Evolutionary conservation across 306 rosid species (phyloP), one percentile per base, ranked within the genome.

Genomic region (Begonia fuchsioides): DNA sequence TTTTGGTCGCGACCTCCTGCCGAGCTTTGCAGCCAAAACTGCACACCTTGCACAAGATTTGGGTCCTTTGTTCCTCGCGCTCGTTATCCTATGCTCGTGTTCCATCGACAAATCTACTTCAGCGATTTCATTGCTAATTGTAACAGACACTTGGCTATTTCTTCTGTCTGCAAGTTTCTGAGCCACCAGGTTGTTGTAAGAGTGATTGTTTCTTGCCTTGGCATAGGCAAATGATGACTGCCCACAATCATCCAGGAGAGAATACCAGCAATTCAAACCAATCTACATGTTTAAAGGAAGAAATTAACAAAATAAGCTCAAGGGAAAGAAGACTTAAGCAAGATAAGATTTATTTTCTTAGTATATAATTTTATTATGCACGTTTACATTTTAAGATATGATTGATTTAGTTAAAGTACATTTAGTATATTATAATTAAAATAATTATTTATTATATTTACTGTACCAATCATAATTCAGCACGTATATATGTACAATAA

Each of bases 231-330:
- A 60, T 2, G 96, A 85, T 32, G 96, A 68, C 70, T 77, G 75
- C 39, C 94, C 92, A 49, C 47, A 82, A 43, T 71, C 80, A 60
- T 87, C 96, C 59, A 60, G 46, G n/a, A 79, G 82, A 51, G 82
- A 66, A n/a, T 68, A 71, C 96, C 96, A 87, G 76, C 87, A 68
- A 52, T 63, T 72, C 75, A 87, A 75, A 15, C 92, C 96, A 60
- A 80, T 71, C 96, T 87, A 53, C 55, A 66, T 19, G 20, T 15
- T 46, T 12, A 0, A 47, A 64, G 44, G 15, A 35, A 52, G 18
- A 63, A 54, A 41, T 56, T 16, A 10, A 52, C 20, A 38, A 4
- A 32, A 10, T 14, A 38, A 9, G 50, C 15, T 41, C 14, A 48
- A 54, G 58, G 51, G 6, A 6, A 41, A n/a, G n/a, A n/a, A n/a